A percentile compares a stretch with the other conserved stretches of the same genome.
phyloP scores from a whole-genome alignment of 1,139 yeast species.

The Cylindricascospora bacillispora region DNA sequence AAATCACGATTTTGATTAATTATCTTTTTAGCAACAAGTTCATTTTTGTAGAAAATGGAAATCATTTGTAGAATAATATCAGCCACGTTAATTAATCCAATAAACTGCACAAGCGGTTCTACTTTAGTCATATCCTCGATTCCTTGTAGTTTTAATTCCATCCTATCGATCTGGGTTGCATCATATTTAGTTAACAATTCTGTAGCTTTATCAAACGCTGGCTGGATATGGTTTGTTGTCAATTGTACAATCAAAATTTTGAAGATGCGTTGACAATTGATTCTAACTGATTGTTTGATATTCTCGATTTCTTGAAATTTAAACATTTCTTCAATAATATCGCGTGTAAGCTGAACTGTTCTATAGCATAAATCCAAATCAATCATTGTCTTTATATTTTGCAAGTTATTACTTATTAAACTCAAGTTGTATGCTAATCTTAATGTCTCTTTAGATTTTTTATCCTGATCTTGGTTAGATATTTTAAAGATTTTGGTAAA shows the following conservation, averaged over 20 bases:
- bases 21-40: constrained; percentile 48
- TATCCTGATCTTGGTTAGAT: constrained; percentile 30
- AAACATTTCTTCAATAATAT: constrained; percentile 29
- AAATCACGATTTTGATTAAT: constrained; percentile 65
- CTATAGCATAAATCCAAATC: constrained; percentile 35
- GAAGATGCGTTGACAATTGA: constrained; percentile 43
- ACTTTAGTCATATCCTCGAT: constrained; percentile 29
- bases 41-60: constrained; percentile 82
- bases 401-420: constrained; percentile 32
- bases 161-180: constrained; percentile 37
- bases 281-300: constrained; percentile 24
- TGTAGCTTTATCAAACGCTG: constrained; percentile 77
- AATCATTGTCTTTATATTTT: constrained; percentile 32
- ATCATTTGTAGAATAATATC: constrained; percentile 89
- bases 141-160: constrained; percentile 10
- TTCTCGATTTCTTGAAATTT: constrained; percentile 17
- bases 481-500: constrained; percentile 47
- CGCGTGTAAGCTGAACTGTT: constrained; percentile 32
- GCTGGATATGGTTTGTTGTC: constrained; percentile 60
- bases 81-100: constrained; percentile 84
- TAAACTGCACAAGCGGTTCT: constrained; percentile 76
- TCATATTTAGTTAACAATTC: constrained; percentile 56
- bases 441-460: constrained; percentile 31
- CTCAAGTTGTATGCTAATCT: constrained; percentile 45
- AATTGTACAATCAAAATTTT: constrained; percentile 50